These are phyloP conservation scores for Saprolegnia parasitica DNA, from an alignment of 352 stramenopile genomes.

Conservation along the genomic window DNA sequence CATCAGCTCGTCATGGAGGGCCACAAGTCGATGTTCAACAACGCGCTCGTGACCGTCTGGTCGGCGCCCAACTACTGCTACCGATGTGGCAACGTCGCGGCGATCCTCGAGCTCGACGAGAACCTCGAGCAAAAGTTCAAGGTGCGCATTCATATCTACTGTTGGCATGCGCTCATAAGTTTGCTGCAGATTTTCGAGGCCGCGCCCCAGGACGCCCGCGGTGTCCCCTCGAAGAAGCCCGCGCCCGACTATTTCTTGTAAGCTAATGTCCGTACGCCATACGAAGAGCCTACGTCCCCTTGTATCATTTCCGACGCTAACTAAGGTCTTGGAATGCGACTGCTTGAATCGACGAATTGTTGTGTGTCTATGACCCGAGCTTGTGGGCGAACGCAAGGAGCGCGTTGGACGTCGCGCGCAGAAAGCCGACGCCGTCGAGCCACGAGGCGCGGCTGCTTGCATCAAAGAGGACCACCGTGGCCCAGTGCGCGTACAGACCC, in stretches of 20 bases:
- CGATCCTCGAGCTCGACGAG: constrained; percentile 98
- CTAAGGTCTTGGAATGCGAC: constrained; percentile 9
- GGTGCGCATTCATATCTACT: no score
- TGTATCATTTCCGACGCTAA: not conserved
- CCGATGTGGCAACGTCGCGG: constrained; percentile 97
- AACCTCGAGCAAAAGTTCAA: constrained; percentile 89
- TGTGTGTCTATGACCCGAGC: no score
- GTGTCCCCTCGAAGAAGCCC: constrained; percentile 97
- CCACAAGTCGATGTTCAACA: constrained; percentile 96
- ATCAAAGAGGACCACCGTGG: constrained; percentile 3
- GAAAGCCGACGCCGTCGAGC: not conserved
- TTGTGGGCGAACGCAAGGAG: constrained; percentile 17
- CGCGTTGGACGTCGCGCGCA: constrained; percentile 2
- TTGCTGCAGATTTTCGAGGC: constrained; percentile 94
- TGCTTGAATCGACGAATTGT: not conserved
- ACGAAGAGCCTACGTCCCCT: not conserved
- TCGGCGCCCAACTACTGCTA: constrained; percentile 99
- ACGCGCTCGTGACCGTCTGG: constrained; percentile 97
- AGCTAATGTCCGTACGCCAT: constrained; percentile 34
- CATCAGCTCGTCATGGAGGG: constrained; percentile 96
- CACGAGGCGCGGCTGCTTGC: not conserved
- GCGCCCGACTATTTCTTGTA: constrained; percentile 99
- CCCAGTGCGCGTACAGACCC: not conserved
- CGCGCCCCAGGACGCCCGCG: constrained; percentile 94
- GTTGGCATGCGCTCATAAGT: no score